phyloP scores from a whole-genome alignment of 2,329 filamentous ascomycete species.

The Aspergillus ruber region DNA sequence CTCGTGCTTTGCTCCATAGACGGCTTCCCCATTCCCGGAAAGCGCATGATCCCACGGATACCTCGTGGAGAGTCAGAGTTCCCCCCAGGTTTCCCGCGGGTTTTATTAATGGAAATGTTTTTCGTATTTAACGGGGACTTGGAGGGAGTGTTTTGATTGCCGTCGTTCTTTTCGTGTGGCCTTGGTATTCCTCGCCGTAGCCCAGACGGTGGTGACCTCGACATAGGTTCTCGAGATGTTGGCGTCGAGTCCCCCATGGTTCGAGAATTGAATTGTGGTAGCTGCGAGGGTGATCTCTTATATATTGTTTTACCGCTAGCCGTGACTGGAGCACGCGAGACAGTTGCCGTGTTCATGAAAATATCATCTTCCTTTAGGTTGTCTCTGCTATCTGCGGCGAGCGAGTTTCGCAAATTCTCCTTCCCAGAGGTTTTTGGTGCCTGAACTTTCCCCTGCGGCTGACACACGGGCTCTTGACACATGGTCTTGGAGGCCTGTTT shows the following conservation, averaged over 20 bases:
- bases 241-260: slow-evolving; percentile 9
- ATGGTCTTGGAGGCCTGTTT: slow-evolving; percentile 22
- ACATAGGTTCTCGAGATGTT: slow-evolving; percentile 14
- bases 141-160: slow-evolving; percentile 7
- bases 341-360: slow-evolving; percentile 36
- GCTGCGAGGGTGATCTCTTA: slow-evolving; percentile 12
- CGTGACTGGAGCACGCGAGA: slow-evolving; percentile 34
- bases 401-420: slow-evolving; percentile 15
- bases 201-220: slow-evolving; percentile 19
- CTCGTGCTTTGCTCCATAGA: slow-evolving; percentile 20
- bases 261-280: not conserved
- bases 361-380: slow-evolving; percentile 23
- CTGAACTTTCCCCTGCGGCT: slow-evolving; percentile 10
- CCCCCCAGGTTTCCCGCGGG: slow-evolving; percentile 6
- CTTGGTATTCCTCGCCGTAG: slow-evolving; percentile 19
- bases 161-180: slow-evolving; percentile 18
- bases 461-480: slow-evolving; percentile 16
- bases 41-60: slow-evolving; percentile 35
- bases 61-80: slow-evolving; percentile 11
- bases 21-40: slow-evolving; percentile 21
- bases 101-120: slow-evolving; percentile 11
- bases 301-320: slow-evolving; percentile 15
- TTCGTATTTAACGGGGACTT: not conserved
- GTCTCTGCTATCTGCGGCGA: slow-evolving; percentile 8
- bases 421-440: slow-evolving; percentile 16